Conservation (phyloP, 768 basidiomycete genomes). For the Suillus occidentalis region DNA sequence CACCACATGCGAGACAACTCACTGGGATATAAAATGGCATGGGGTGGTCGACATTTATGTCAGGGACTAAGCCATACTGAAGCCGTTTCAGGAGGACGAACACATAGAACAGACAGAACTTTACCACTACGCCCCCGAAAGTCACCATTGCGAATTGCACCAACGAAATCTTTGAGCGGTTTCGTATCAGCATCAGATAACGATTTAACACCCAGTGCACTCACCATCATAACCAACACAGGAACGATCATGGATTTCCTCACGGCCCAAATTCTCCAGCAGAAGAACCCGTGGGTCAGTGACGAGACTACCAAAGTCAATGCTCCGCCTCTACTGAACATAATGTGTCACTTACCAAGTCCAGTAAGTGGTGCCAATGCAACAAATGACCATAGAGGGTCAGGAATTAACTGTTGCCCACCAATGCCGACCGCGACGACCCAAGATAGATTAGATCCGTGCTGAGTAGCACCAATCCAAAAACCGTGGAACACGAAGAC, state of each 20-base stretch:
- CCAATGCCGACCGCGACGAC: conserved; percentile 8
- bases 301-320: conserved; percentile 14
- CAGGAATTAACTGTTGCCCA: conserved; percentile 1
- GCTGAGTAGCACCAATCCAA: conserved; percentile 7
- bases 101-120: background rate
- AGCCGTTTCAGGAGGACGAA: background rate
- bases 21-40: conserved; percentile 15
- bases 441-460: conserved; percentile 11
- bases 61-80: conserved; percentile 14
- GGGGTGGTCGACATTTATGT: background rate
- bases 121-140: conserved; percentile 8
- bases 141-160: conserved; percentile 22
- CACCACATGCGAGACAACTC: background rate
- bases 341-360: conserved; percentile 17
- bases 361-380: conserved; percentile 11
- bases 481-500: conserved; percentile 14
- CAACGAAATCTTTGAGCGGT: conserved; percentile 18
- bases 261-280: conserved; percentile 22
- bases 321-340: background rate
- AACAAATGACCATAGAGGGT: conserved; percentile 13
- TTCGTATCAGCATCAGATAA: background rate
- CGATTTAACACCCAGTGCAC: background rate
- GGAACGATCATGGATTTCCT: background rate
- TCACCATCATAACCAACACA: conserved; percentile 20
- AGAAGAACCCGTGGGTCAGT: conserved; percentile 21